A percentile compares a stretch with the other conserved stretches of the same genome.
Conservation (phyloP, 805 yeast species). For the Kuraishia floccosa region DNA sequence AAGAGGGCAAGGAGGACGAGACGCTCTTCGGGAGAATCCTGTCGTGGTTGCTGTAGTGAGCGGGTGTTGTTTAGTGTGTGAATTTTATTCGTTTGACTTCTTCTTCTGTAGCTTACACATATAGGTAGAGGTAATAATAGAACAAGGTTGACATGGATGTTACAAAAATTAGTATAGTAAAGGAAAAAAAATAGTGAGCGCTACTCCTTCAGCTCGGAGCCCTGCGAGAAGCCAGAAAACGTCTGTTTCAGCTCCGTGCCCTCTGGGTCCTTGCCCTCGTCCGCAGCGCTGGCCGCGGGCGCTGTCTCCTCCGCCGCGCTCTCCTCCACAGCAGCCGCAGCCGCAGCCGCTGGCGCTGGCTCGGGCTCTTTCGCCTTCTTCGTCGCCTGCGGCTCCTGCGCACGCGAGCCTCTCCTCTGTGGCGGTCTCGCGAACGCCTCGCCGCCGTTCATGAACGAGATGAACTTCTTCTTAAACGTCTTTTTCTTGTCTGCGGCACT, state of each 20-base stretch:
- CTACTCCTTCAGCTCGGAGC: slow-evolving; percentile 17
- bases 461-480: slow-evolving; percentile 2
- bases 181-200: too few species aligned
- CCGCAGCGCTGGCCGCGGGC: slow-evolving; percentile 4
- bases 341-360: slow-evolving; percentile 4
- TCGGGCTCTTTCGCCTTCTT: slow-evolving; percentile 3
- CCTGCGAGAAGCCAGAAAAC: slow-evolving; percentile 34
- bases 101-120: too few species aligned
- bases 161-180: too few species aligned
- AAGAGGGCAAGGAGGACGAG: neutral
- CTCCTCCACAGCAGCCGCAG: slow-evolving; percentile 3
- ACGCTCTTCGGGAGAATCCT: too few species aligned
- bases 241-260: slow-evolving; percentile 11
- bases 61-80: too few species aligned
- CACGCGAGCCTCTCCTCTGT: slow-evolving; percentile 3
- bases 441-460: neutral
- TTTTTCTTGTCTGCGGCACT: slow-evolving; percentile 5
- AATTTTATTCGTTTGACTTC: too few species aligned
- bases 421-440: slow-evolving; percentile 3
- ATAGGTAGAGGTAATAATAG: too few species aligned
- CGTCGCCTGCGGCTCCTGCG: slow-evolving; percentile 4
- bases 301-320: neutral
- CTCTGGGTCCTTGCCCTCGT: slow-evolving; percentile 4
- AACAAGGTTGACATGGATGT: too few species aligned
- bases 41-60: too few species aligned